A percentile compares a stretch with the other conserved stretches of the same genome.
Evolutionary conservation across 352 stramenopile species (phyloP).

Genomic region (Phytopythium aichiense): DNA sequence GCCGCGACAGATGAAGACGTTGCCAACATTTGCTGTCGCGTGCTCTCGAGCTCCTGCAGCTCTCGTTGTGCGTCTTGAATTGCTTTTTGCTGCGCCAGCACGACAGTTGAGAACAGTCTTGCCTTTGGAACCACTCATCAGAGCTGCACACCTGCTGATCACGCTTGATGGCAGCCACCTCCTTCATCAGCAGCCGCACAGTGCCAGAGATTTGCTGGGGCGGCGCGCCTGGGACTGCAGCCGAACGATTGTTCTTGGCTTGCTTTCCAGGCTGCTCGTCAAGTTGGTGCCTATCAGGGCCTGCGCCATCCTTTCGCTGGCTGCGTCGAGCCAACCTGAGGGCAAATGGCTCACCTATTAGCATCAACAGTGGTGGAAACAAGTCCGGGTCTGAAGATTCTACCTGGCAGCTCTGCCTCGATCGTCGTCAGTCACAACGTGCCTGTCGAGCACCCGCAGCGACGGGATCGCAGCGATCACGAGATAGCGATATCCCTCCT

Average conservation of each 20-base stretch:
- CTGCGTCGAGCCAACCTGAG: not conserved
- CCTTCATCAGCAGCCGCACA: conserved; percentile 67
- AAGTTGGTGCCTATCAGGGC: not conserved
- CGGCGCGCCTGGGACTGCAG: conserved; percentile 22
- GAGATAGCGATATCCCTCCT: conserved; percentile 84
- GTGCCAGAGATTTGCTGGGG: conserved; percentile 57
- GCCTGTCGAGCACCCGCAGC: conserved; percentile 70
- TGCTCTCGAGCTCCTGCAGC: conserved; percentile 31
- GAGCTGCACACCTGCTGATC: conserved; percentile 33
- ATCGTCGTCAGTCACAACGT: conserved; percentile 77
- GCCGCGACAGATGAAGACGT: conserved; percentile 3
- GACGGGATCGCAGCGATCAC: conserved; percentile 75
- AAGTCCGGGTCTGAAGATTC: conserved; percentile 1
- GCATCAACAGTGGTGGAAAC: not conserved
- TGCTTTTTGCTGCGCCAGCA: conserved; percentile 19
- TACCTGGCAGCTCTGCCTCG: conserved; percentile 28
- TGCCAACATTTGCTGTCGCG: conserved; percentile 18
- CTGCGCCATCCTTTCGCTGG: not conserved
- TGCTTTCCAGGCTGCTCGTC: not conserved
- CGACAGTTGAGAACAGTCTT: not conserved
- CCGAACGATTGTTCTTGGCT: conserved; percentile 16
- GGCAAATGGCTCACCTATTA: not conserved
- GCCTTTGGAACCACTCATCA: not conserved
- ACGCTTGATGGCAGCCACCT: conserved; percentile 45
- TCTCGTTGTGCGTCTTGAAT: conserved; percentile 30